phyloP scores from a whole-genome alignment of 768 basidiomycete genomes.

The Phaeotremella skinneri region DNA sequence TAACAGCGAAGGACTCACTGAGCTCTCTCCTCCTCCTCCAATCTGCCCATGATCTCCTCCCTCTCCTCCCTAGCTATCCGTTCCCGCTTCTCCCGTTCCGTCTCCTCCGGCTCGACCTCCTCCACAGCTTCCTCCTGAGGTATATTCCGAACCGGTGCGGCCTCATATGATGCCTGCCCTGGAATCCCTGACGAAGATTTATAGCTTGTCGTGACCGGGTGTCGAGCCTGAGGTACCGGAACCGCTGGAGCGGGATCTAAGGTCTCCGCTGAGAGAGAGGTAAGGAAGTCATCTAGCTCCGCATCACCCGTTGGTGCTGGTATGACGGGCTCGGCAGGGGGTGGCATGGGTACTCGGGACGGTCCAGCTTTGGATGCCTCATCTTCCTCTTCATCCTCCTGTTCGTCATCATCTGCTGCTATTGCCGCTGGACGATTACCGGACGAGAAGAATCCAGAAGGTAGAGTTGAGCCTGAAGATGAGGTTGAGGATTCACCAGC shows the following conservation, averaged over 20 bases:
- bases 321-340: background rate
- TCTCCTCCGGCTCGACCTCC: constrained; percentile 39
- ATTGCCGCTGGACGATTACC: constrained; percentile 11
- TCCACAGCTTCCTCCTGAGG: constrained; percentile 45
- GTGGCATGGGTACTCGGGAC: background rate
- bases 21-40: constrained; percentile 48
- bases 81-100: constrained; percentile 36
- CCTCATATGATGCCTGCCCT: constrained; percentile 43
- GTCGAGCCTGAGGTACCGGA: background rate
- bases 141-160: constrained; percentile 38
- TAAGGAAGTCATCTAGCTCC: constrained; percentile 44
- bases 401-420: constrained; percentile 4
- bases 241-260: background rate
- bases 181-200: constrained; percentile 27
- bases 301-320: constrained; percentile 36
- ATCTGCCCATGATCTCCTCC: constrained; percentile 47
- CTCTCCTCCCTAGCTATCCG: constrained; percentile 42
- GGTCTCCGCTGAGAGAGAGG: constrained; percentile 27
- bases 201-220: constrained; percentile 14
- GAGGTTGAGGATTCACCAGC: background rate
- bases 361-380: constrained; percentile 8
- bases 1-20: constrained; percentile 40
- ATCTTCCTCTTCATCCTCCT: constrained; percentile 4
- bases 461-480: constrained; percentile 13
- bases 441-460: constrained; percentile 27